Base-by-base conservation (phyloP, 768 basidiomycete genomes). In the Scleroderma bovista region DNA sequence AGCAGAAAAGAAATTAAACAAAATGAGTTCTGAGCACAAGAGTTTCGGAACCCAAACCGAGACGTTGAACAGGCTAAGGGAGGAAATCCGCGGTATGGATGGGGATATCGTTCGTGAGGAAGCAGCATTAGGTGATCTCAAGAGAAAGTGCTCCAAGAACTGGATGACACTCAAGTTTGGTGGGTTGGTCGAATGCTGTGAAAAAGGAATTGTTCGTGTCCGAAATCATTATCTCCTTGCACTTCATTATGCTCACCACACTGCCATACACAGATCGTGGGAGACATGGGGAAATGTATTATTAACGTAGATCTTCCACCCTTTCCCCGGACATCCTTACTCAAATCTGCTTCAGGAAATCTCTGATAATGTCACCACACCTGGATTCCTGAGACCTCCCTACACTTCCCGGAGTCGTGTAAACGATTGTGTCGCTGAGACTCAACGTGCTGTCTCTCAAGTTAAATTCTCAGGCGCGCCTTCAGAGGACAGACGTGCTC, bases 21-120 rank as follows among this genome's bases (percentile, higher is more conserved):
- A 86, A 72, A 94, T 96, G 93, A 78, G 77, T 54, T 76, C 87
- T 0, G 90, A 93, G 65, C 81, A 94, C 71, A 97, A 95, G 75
- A 87, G 88, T 57, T 69, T 92, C 32, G 68, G 71, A 2, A 57
- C 71, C 48, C 93, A 95, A 66, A 86, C 83, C 2, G 89, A 92
- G 22, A 65, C 74, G 2, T 69, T 96, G 41, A 83, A 83, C 56
- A 71, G 72, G 13, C 69, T 94, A 24, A 77, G 85, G 46, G 84
- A 84, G 15, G 86, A 94, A 61, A 94, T 95, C 46, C 72, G 83
- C 2, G 58, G 65, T 6, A 74, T 94, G 67, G 93, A 96, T 59
- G 76, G 82, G 3, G 86, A 93, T 17, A 94, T 97, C 48, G 71
- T 93, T 72, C 77, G 71, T 1, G 88, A 92, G 55, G 93, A 95